These are phyloP conservation scores for Colletotrichum destructivum DNA, from an alignment of 2,329 filamentous ascomycete species.

Conservation along the genomic window DNA sequence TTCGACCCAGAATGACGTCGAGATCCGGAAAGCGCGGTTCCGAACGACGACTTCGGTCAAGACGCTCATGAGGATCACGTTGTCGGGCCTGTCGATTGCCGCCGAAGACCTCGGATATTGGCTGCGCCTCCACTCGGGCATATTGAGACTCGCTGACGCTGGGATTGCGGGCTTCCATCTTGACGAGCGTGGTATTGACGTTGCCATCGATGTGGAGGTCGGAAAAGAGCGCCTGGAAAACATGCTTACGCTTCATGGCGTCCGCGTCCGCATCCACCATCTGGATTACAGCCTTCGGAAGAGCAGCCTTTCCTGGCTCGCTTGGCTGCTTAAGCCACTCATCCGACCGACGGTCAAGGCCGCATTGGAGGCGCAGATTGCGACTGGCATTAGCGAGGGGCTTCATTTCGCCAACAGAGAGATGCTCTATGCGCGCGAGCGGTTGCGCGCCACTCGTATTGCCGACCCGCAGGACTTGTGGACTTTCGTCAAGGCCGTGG, in stretches of 20 bases:
- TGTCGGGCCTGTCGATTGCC: constrained; percentile 86
- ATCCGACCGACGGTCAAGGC: constrained; percentile 85
- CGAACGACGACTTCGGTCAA: constrained; percentile 76
- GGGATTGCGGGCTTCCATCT: constrained; percentile 90
- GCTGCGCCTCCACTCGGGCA: constrained; percentile 82
- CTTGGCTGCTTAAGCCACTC: constrained; percentile 88
- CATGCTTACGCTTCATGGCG: constrained; percentile 82
- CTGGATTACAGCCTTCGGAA: constrained; percentile 83
- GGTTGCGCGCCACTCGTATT: constrained; percentile 87
- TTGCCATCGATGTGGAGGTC: constrained; percentile 88
- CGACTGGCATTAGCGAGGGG: constrained; percentile 77
- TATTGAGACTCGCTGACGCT: constrained; percentile 83
- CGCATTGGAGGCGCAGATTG: constrained; percentile 84
- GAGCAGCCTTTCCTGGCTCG: constrained; percentile 82
- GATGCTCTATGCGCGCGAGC: constrained; percentile 87
- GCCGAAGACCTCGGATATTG: constrained; percentile 94
- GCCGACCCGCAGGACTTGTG: constrained; percentile 83
- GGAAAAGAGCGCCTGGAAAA: constrained; percentile 84
- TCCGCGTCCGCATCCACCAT: constrained; percentile 88
- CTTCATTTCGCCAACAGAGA: constrained; percentile 86
- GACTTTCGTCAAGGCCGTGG: constrained; percentile 86
- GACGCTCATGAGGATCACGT: constrained; percentile 81
- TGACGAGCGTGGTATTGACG: constrained; percentile 89
- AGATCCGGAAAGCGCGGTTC: constrained; percentile 84
- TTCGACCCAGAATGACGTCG: constrained; percentile 88